Evolutionary conservation across 1,139 yeast species (phyloP), one percentile per base, ranked within the genome.

Genomic region (Magnusiomyces fungicola): DNA sequence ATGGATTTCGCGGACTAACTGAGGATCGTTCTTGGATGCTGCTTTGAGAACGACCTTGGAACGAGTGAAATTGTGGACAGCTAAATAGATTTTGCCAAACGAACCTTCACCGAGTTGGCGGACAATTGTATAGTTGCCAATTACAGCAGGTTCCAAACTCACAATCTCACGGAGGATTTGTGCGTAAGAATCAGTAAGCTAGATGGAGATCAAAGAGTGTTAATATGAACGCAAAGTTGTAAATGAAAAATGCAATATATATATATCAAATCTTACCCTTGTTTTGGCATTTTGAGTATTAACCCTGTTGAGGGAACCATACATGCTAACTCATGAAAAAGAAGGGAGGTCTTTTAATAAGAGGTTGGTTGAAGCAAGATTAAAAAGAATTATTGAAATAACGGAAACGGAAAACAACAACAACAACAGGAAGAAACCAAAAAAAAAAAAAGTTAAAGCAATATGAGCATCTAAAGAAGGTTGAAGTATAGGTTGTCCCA

Each of bases 41-140:
- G 92, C 83, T 61, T 92, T 92, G 51, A 92, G 67, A 27, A 94
- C 97, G 3, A 70, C 95, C 59, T 82, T 81, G 22, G 80, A 73
- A 52, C 80, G 80, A 10, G 95, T 75, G 45, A 88, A 72, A 44
- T 76, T 75, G 62, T 92, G 97, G 30, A 72, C 71, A 1, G 96
- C 97, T 41, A 90, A 69, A 62, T 84, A 92, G 1, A 89, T 96
- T 61, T 85, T 86, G 6, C 97, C 97, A 72, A 89, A 92, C 12
- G 95, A 80, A 52, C 69, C 96, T 60, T 86, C 89, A 1, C 96
- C 97, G 21, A 90, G 81, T 53, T 81, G 87, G 53, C 79, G 73
- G 10, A 79, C 62, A 12, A 90, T 79, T 50, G 74, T 71, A 62
- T 90, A 90, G 65, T 83, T 85, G 0, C 97, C 97, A 16, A 90